phyloP scores from a whole-genome alignment of 768 basidiomycete genomes.

The Mycena olivaceomarginata region DNA sequence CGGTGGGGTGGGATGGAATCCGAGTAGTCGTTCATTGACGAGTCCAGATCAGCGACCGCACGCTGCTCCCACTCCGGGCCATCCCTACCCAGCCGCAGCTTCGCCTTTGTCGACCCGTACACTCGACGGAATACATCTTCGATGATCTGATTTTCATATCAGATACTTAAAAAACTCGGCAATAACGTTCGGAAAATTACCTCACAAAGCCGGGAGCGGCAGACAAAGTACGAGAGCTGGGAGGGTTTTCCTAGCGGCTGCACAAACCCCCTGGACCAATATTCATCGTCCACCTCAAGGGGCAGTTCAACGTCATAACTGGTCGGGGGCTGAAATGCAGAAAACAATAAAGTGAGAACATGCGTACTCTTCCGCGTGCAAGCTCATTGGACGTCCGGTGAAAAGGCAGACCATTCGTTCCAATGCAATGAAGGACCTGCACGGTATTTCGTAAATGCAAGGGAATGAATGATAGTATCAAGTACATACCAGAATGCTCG shows the following conservation, averaged over 20 bases:
- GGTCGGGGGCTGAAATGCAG: neutral
- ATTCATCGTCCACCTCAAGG: conserved; percentile 73
- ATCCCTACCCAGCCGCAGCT: conserved; percentile 54
- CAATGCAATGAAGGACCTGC: neutral
- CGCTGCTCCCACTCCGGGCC: conserved; percentile 60
- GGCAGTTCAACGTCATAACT: conserved; percentile 54
- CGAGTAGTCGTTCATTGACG: conserved; percentile 70
- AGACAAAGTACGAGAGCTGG: conserved; percentile 59
- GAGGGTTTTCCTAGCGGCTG: conserved; percentile 66
- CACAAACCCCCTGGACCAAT: conserved; percentile 69
- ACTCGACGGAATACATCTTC: neutral
- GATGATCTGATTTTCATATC: neutral
- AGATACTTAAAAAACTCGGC: neutral
- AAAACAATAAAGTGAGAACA: conserved; percentile 67
- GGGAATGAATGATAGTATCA: neutral
- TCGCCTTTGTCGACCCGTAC: conserved; percentile 57
- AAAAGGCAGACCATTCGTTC: neutral
- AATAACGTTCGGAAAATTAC: conserved; percentile 49
- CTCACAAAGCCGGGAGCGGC: conserved; percentile 60
- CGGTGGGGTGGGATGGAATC: conserved; percentile 51
- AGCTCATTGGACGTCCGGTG: conserved; percentile 44
- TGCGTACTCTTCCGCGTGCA: conserved; percentile 63
- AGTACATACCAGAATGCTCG: neutral
- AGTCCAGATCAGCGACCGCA: conserved; percentile 70
- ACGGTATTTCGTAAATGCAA: neutral